phyloP scores from a whole-genome alignment of 805 yeast species.

The Citeromyces nyonsensis region DNA sequence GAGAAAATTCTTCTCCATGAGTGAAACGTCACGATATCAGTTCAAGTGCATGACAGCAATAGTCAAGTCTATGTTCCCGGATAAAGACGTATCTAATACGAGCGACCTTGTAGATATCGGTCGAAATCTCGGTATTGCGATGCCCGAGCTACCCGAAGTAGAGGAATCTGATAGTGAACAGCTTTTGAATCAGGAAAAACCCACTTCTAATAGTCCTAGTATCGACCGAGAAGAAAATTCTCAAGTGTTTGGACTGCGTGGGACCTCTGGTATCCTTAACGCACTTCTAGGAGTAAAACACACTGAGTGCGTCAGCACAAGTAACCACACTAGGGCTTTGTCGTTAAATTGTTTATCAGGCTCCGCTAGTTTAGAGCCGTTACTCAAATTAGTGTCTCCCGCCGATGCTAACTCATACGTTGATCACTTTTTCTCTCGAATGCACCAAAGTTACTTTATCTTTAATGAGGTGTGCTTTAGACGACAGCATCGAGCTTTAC shows the following conservation, averaged over 20 bases:
- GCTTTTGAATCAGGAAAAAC: too few relatives aligned
- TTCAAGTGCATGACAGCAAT: constrained; percentile 22
- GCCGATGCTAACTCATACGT: constrained; percentile 14
- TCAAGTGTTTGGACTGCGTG: too few relatives aligned
- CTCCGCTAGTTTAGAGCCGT: too few relatives aligned
- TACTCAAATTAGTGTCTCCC: too few relatives aligned
- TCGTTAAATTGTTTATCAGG: too few relatives aligned
- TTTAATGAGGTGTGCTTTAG: constrained; percentile 15
- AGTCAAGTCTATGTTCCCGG: constrained; percentile 24
- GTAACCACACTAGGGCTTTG: too few relatives aligned
- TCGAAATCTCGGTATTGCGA: constrained; percentile 13
- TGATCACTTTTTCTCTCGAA: constrained; percentile 15
- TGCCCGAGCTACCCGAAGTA: constrained; percentile 12
- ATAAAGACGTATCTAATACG: constrained; percentile 23
- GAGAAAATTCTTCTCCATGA: constrained; percentile 19
- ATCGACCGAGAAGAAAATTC: too few relatives aligned
- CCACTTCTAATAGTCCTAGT: too few relatives aligned
- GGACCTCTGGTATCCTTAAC: too few relatives aligned
- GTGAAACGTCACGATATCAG: constrained; percentile 25
- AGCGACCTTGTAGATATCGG: constrained; percentile 23
- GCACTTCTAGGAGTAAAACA: constrained; percentile 1
- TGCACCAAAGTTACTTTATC: constrained; percentile 19
- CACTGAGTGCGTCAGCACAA: constrained; percentile 5
- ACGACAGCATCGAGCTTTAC: constrained; percentile 10
- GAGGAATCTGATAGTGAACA: constrained; percentile 1